Evolutionary conservation across 1,284 basidiomycete genomes (phyloP).

Genomic region (Leucoagaricus sp.): DNA sequence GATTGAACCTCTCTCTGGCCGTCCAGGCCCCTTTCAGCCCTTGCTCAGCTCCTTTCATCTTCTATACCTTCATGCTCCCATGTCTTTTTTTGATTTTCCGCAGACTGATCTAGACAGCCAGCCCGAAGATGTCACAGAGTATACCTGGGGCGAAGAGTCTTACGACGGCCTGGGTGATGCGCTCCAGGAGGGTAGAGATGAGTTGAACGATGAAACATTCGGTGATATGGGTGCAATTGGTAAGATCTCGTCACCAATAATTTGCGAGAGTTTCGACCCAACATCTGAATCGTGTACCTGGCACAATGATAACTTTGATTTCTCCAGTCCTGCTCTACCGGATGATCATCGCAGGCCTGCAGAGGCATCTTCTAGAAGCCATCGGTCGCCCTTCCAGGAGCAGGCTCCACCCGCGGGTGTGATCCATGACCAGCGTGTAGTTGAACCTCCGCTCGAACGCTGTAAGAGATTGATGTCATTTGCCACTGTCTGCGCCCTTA

Average conservation of each 20-base stretch:
- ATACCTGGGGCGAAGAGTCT: slow-evolving; percentile 87
- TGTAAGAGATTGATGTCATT: slow-evolving; percentile 16
- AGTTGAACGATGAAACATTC: slow-evolving; percentile 96
- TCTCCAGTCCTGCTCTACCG: slow-evolving; percentile 53
- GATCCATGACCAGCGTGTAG: slow-evolving; percentile 4
- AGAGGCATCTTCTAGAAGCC: slow-evolving; percentile 14
- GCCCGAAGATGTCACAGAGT: slow-evolving; percentile 80
- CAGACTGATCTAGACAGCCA: slow-evolving; percentile 63
- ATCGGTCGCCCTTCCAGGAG: slow-evolving; percentile 19
- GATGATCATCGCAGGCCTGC: slow-evolving; percentile 26
- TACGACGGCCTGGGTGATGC: slow-evolving; percentile 90
- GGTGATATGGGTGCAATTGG: slow-evolving; percentile 71
- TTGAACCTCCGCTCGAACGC: slow-evolving; percentile 1
- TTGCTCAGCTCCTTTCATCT: neutral
- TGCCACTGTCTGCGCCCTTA: slow-evolving; percentile 32
- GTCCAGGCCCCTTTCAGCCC: neutral
- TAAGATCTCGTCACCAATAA: slow-evolving; percentile 38
- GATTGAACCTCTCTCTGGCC: slow-evolving; percentile 6
- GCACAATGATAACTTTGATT: slow-evolving; percentile 84
- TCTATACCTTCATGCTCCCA: slow-evolving; percentile 37
- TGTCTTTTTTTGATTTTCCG: slow-evolving; percentile 84
- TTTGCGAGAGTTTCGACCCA: neutral
- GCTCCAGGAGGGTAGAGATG: slow-evolving; percentile 87
- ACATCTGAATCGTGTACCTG: slow-evolving; percentile 14
- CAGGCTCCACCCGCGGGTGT: slow-evolving; percentile 13